Base-by-base conservation (phyloP, 768 basidiomycete species). In the Mycena rosella region DNA sequence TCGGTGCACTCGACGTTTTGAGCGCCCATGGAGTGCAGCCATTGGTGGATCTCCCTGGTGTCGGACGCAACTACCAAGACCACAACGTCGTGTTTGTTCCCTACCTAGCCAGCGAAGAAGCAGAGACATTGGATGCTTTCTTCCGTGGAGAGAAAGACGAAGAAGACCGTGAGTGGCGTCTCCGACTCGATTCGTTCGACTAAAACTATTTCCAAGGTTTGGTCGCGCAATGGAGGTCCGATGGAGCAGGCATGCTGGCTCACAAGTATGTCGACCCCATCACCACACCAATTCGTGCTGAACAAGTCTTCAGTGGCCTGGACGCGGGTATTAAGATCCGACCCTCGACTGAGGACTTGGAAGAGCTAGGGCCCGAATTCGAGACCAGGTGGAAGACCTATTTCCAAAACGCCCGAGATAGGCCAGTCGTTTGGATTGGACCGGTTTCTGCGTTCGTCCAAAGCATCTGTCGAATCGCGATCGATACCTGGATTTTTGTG, bases 61-160 rank as follows among this genome's bases (percentile, higher is more conserved):
- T 90, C 2, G 88, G 89, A 5, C 82, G 84, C 72, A 87, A 87
- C 61, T 80, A 76, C 40, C 71, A 74, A 81, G 81, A 82, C 65
- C 82, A 82, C 60, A 76, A 76, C 17, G 70, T 74, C 3, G 55
- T 75, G 0, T 75, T 79, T 38, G 53, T 69, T 4, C 74, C 77
- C 2, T 82, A 77, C 64, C 63, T 76, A 14, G 80, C 78, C 3
- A 72, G 69, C 29, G 72, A 78, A 10, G 76, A 77, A 44, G 73
- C 74, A 18, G 66, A 77, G 30, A 82, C 81, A 0, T 63, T 81
- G 47, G 81, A 83, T 64, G 75, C 69, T 2, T 69, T 82, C 10
- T 74, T 75, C 30, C 73, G 78, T 9, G 71, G 73, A 20, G 74
- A 80, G 20, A 56, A 68, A 38, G 72, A 54, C 17, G 79, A 76